phyloP scores from a whole-genome alignment of 768 basidiomycete species.

The Mycena capillaripes region DNA sequence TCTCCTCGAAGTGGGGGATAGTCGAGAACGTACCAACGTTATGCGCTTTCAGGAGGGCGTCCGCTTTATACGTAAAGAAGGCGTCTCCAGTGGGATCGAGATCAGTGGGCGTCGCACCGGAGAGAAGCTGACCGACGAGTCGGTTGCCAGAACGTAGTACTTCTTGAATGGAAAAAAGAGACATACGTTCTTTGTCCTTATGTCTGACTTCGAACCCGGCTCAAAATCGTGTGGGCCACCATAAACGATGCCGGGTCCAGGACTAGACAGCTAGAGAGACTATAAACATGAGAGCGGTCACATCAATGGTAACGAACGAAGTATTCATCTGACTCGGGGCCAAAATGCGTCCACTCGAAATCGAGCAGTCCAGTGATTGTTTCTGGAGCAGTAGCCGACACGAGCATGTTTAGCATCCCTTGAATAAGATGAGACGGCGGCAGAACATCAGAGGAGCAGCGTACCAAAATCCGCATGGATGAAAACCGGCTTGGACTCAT shows the following conservation, averaged over 20 bases:
- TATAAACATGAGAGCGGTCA: neutral
- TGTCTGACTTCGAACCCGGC: neutral
- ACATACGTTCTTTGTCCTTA: neutral
- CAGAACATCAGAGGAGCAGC: neutral
- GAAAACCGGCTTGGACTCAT: slow-evolving; percentile 8
- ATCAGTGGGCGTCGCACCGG: neutral
- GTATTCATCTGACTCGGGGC: slow-evolving; percentile 21
- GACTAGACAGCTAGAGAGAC: slow-evolving; percentile 2
- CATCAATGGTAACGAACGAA: slow-evolving; percentile 2
- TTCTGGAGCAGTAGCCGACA: slow-evolving; percentile 11
- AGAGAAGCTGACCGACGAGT: slow-evolving; percentile 10
- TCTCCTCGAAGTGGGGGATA: slow-evolving; percentile 17
- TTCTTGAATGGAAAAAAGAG: too few relatives aligned
- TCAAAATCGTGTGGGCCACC: slow-evolving; percentile 21
- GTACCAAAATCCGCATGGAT: slow-evolving; percentile 24
- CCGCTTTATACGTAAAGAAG: slow-evolving; percentile 19
- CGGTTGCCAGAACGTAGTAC: neutral
- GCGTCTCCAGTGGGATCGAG: neutral
- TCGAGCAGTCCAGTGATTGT: slow-evolving; percentile 22
- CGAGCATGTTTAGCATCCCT: slow-evolving; percentile 21
- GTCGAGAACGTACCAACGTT: slow-evolving; percentile 19
- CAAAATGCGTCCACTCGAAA: slow-evolving; percentile 27
- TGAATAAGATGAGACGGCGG: neutral
- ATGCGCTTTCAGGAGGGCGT: slow-evolving; percentile 16
- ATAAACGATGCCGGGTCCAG: slow-evolving; percentile 18